Evolutionary conservation across 441 rosid genomes (phyloP).

Genomic region (Adansonia madagascariensis): DNA sequence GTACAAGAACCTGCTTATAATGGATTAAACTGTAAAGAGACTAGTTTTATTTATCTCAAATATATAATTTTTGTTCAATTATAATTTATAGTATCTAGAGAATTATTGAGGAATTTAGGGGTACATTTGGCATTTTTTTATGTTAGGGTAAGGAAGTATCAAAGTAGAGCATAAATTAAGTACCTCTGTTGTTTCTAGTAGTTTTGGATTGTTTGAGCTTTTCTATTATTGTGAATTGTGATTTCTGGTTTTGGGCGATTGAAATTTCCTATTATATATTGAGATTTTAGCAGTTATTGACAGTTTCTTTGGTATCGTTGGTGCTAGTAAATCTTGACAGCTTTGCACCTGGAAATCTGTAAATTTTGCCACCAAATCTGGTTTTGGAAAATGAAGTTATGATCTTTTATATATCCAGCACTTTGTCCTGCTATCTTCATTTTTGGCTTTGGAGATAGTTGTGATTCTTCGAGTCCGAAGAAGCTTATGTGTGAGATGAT

Average conservation of each 20-base stretch:
- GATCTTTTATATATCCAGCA: slow-evolving; percentile 2
- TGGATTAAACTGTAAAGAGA: slow-evolving; percentile 8
- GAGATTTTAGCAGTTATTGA: neutral
- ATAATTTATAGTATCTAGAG: neutral
- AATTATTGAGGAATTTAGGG: slow-evolving; percentile 13
- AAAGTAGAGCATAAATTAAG: neutral
- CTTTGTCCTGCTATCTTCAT: neutral
- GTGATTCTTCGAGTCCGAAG: neutral
- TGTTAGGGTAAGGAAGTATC: slow-evolving; percentile 9
- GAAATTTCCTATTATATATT: neutral
- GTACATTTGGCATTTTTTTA: slow-evolving; percentile 9
- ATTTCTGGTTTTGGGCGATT: neutral
- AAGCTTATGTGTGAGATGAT: neutral
- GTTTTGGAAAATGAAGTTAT: neutral
- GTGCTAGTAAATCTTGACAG: slow-evolving; percentile 4
- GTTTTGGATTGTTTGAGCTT: neutral
- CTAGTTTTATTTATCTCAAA: neutral
- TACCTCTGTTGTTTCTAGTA: slow-evolving; percentile 12
- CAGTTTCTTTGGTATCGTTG: slow-evolving; percentile 19
- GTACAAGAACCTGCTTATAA: neutral
- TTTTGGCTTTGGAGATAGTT: slow-evolving; percentile 6
- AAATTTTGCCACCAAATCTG: slow-evolving; percentile 16
- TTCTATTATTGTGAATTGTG: slow-evolving; percentile 3
- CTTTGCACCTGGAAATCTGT: neutral
- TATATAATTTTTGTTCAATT: neutral